These are phyloP conservation scores for Candida succiphila DNA, from an alignment of 805 yeast genomes.

Conservation along the genomic window DNA sequence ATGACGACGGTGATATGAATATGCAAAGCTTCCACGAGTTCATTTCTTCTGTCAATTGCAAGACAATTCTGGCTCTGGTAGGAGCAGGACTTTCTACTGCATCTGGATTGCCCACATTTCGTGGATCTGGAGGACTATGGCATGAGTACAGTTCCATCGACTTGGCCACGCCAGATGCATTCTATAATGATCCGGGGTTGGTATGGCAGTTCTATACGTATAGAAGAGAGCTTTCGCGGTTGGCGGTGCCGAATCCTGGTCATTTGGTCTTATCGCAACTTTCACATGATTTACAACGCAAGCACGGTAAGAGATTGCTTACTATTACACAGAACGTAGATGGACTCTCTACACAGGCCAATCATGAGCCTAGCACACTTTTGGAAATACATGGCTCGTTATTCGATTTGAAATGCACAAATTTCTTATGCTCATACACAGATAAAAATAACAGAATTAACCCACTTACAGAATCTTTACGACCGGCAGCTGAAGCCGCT, in stretches of 20 bases:
- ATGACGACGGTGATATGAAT: too few relatives aligned
- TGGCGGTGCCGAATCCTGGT: constrained; percentile 64
- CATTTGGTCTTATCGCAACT: constrained; percentile 62
- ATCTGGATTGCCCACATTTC: constrained; percentile 67
- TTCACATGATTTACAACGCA: constrained; percentile 21
- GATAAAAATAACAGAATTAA: constrained; percentile 41
- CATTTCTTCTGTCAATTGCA: constrained; percentile 22
- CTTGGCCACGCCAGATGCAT: constrained; percentile 88
- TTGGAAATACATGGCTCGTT: constrained; percentile 74
- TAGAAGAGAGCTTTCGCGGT: constrained; percentile 54
- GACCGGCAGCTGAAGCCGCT: constrained; percentile 13
- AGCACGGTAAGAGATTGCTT: constrained; percentile 28
- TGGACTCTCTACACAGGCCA: constrained; percentile 59
- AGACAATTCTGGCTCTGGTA: constrained; percentile 50
- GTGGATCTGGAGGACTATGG: constrained; percentile 74
- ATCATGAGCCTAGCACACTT: constrained; percentile 42
- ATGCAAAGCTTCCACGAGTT: constrained; percentile 50
- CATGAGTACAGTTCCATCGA: constrained; percentile 68
- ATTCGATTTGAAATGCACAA: constrained; percentile 66
- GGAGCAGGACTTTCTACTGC: constrained; percentile 81
- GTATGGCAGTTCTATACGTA: constrained; percentile 87
- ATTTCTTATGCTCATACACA: constrained; percentile 57
- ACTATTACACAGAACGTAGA: constrained; percentile 83
- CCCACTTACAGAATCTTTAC: constrained; percentile 50
- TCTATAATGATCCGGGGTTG: constrained; percentile 68